Evolutionary conservation across 495 filamentous ascomycete genomes (phyloP).

Genomic region (Parathielavia hyrcaniae): DNA sequence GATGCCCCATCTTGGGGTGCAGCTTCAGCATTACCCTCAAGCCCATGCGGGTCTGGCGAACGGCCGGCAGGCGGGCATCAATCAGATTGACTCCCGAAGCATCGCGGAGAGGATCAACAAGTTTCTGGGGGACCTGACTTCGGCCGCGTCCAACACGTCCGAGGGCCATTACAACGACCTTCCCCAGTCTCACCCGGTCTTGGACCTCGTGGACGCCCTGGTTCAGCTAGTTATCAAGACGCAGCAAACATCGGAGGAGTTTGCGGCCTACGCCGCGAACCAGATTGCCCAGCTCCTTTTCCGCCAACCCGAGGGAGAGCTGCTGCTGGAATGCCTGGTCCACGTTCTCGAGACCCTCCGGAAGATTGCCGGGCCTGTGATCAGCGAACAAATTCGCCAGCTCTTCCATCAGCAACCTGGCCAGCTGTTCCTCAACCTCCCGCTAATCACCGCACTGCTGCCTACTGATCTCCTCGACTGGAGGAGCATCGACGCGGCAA

Average conservation of each 20-base stretch:
- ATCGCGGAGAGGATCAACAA: conserved; percentile 60
- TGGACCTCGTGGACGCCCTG: conserved; percentile 56
- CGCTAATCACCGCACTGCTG: conserved; percentile 69
- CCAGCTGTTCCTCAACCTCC: conserved; percentile 69
- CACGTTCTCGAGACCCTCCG: conserved; percentile 75
- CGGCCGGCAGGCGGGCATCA: conserved; percentile 52
- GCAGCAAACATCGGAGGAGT: conserved; percentile 55
- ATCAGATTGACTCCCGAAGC: conserved; percentile 57
- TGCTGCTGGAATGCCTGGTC: conserved; percentile 78
- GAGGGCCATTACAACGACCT: conserved; percentile 69
- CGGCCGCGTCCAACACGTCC: conserved; percentile 54
- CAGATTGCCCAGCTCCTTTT: conserved; percentile 67
- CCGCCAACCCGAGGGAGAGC: conserved; percentile 43
- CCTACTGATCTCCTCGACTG: conserved; percentile 67
- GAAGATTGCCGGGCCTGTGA: conserved; percentile 64
- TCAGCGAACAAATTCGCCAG: conserved; percentile 62
- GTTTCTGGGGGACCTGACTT: conserved; percentile 63
- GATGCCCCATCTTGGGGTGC: conserved; percentile 59
- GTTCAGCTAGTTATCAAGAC: conserved; percentile 50
- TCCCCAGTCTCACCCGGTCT: conserved; percentile 54
- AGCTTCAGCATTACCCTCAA: conserved; percentile 57
- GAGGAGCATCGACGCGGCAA: conserved; percentile 68
- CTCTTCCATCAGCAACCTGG: conserved; percentile 60
- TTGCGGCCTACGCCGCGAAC: conserved; percentile 60
- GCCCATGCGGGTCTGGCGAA: conserved; percentile 44